A percentile compares a stretch with the other conserved stretches of the same genome.
phyloP scores from a whole-genome alignment of 768 basidiomycete genomes.

The Trametes gibbosa region DNA sequence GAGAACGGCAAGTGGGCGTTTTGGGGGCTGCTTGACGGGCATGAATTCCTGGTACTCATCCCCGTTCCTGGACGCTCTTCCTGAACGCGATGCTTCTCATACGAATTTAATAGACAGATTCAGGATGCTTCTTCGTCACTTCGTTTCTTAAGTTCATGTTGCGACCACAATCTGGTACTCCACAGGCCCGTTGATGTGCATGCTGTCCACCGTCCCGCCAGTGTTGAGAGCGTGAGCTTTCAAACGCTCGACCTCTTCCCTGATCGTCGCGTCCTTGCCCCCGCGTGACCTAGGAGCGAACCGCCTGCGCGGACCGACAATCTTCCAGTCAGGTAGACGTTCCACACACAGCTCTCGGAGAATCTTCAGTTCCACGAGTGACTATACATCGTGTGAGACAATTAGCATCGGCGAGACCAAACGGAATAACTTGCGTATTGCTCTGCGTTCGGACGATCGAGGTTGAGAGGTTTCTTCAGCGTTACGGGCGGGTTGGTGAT shows the following conservation, averaged over 20 bases:
- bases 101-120: too few relatives aligned
- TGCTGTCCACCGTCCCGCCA: slow-evolving; percentile 25
- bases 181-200: slow-evolving; percentile 29
- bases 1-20: slow-evolving; percentile 24
- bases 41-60: slow-evolving; percentile 31
- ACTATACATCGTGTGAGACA: slow-evolving; percentile 4
- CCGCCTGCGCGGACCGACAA: slow-evolving; percentile 20
- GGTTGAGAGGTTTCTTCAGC: slow-evolving; percentile 34
- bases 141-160: neutral
- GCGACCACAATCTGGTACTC: slow-evolving; percentile 22
- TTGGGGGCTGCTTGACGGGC: slow-evolving; percentile 30
- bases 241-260: slow-evolving; percentile 25
- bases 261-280: slow-evolving; percentile 27
- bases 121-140: too few relatives aligned
- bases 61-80: neutral
- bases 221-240: slow-evolving; percentile 26
- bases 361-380: slow-evolving; percentile 36
- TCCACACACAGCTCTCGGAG: slow-evolving; percentile 30
- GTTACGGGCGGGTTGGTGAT: slow-evolving; percentile 39
- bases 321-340: slow-evolving; percentile 25
- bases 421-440: slow-evolving; percentile 25
- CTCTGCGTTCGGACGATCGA: slow-evolving; percentile 28
- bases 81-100: neutral
- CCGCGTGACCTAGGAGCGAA: slow-evolving; percentile 26
- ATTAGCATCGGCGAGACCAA: too few relatives aligned